Evolutionary conservation across 805 yeast genomes (phyloP).

Genomic region (Debaryomyces maramus): DNA sequence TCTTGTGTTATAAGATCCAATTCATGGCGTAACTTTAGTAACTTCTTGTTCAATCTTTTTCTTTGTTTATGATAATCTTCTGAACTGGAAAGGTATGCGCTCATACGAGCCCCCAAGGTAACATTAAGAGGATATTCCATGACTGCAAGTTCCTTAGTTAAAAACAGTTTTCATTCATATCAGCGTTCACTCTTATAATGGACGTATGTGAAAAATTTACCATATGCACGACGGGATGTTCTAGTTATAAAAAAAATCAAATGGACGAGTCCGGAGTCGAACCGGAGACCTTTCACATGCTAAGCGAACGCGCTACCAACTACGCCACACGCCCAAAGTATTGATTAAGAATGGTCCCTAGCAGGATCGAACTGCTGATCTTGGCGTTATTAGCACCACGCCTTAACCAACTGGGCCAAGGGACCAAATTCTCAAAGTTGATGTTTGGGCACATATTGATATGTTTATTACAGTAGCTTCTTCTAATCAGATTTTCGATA

Average conservation of each 20-base stretch:
- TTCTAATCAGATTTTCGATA: no score
- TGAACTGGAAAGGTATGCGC: slow-evolving; percentile 62
- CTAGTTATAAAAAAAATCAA: slow-evolving; percentile 52
- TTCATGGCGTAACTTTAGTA: slow-evolving; percentile 65
- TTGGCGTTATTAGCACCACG: slow-evolving; percentile 56
- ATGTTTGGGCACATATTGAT: no score
- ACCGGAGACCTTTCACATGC: slow-evolving; percentile 44
- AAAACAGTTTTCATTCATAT: not conserved
- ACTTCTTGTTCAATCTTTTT: slow-evolving; percentile 54
- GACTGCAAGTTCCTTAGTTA: not conserved
- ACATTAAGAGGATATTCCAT: slow-evolving; percentile 45
- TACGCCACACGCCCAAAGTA: slow-evolving; percentile 66
- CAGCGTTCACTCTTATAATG: not conserved
- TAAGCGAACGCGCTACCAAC: slow-evolving; percentile 71
- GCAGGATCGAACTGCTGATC: slow-evolving; percentile 90
- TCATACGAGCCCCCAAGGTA: slow-evolving; percentile 58
- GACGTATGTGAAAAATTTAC: not conserved
- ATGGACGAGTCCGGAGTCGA: slow-evolving; percentile 31
- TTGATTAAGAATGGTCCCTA: slow-evolving; percentile 57
- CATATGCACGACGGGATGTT: not conserved
- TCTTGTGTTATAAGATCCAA: slow-evolving; percentile 64
- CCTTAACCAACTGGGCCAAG: slow-evolving; percentile 57
- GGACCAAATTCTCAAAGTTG: no score
- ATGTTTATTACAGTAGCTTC: no score
- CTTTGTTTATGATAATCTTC: slow-evolving; percentile 73